Base-by-base conservation (phyloP, 2,329 filamentous ascomycete species). In the Talaromyces islandicus region DNA sequence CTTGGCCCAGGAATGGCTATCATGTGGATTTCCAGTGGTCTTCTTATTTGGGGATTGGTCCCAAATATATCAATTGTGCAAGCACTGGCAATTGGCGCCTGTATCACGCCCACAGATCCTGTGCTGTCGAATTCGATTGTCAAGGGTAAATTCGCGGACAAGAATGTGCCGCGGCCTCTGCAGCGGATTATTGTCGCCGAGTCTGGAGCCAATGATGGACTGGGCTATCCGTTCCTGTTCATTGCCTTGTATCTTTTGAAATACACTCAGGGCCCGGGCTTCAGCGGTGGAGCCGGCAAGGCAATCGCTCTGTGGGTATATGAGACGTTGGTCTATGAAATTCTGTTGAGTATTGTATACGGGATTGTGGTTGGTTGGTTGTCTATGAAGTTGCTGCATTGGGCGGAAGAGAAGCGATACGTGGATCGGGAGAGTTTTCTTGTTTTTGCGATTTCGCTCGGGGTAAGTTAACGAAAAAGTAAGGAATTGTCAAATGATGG, bases 81-180 rank as follows among this genome's bases (percentile, higher is more conserved):
- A 65, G 89, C 92, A 0, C 80, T 96, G 11, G 89, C 87, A 17
- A 80, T 96, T 11, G 92, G 87, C 1, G 89, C 92, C 0, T 96
- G 92, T 69, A 86, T 97, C n/a, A 94, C 92, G 2, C 92, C 92
- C 0, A 96, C 92, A 0, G 92, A 97, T 68, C 92, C 92, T 0
- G 86, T 96, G 1, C 75, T 96, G 41, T 93, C 89, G 17, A 93
- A 94, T 64, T 89, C 89, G 2, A 96, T 96, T 60, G 91, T 96
- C 52, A 96, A 96, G 77, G 92, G 92, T 32, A 92, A 90, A 67
- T 97, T 96, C 70, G 92, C 92, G 0, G 92, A 96, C 69, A 88
- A 92, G 68, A 94, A 96, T 70, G 88, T 96, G 19, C 91, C 92
- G 0, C 87, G 86, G 60, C 84, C 88, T 29, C 78, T 97, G 54